Base-by-base conservation (phyloP, 257 asterid species). In the Anisodus tanguticus region DNA sequence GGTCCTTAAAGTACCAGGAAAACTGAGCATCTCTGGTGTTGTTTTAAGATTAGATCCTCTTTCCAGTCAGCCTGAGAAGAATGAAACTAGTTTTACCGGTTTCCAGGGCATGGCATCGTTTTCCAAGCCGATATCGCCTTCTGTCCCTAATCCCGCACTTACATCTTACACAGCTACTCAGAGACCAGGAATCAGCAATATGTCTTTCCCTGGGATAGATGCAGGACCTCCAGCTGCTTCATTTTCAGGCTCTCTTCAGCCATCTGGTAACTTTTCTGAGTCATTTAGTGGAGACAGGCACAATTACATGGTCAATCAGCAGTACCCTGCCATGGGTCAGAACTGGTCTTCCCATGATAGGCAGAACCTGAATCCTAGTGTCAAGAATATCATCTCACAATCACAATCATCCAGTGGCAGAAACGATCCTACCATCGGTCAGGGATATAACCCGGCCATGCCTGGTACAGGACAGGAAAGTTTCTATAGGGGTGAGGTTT, bases 1-100 rank as follows among this genome's bases (percentile, higher is more conserved):
- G 87, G 94, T 95, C 35, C 91, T 95, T 5, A 95, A 95, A 90
- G 99, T 95, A 51, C 98, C 97, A 1, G 98, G 98, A 45, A 88
- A 92, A 83, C 86, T 93, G 67, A 94, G 99, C 94, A 92, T 95
- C 77, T 93, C 98, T 12, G 99, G 99, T 79, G 97, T 95, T 83
- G 88, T 94, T 74, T 80, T 93, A 68, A 92, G 94, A 85, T 83
- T 91, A 74, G 99, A 95, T 39, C 90, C 91, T 83, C 85, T 90
- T 83, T 85, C 93, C 7, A 82, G 91, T 76, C 85, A 83, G 55
- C 86, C 64, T n/a, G 97, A 89, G 74, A 87, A 69, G 70, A 87
- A 86, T 41, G 94, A 89, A 77, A 37, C 86, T 6, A 70, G 86
- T 81, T 84, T 83, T 37, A 16, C 86, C 69, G 72, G 92, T 54